Evolutionary conservation across 805 yeast genomes (phyloP).

Genomic region (Saturnispora kantuleensis): DNA sequence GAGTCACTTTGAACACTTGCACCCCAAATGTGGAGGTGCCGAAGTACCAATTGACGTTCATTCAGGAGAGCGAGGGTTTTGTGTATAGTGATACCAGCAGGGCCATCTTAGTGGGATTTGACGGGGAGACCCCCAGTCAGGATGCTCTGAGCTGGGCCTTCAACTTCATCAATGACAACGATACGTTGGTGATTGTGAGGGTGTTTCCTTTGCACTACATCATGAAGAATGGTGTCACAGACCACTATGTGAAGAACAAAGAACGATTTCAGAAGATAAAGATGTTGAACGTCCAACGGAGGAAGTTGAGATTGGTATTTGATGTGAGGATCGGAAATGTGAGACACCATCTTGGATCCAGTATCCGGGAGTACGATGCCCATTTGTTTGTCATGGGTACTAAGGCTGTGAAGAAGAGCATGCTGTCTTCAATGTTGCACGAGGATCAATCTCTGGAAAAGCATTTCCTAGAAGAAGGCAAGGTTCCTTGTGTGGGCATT

Average conservation of each 20-base stretch:
- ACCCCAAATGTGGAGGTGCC: conserved; percentile 23
- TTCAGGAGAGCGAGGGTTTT: conserved; percentile 29
- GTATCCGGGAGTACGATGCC: conserved; percentile 37
- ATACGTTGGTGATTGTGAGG: conserved; percentile 35
- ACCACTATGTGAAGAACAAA: conserved; percentile 29
- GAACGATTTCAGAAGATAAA: conserved; percentile 25
- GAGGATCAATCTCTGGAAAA: conserved; percentile 38
- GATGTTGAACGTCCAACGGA: conserved; percentile 26
- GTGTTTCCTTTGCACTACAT: conserved; percentile 29
- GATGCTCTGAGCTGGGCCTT: conserved; percentile 36
- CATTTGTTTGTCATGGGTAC: conserved; percentile 37
- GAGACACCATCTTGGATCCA: conserved; percentile 30
- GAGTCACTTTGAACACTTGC: conserved; percentile 35
- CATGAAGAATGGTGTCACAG: conserved; percentile 14
- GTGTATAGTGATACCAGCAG: conserved; percentile 26
- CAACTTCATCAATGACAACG: conserved; percentile 35
- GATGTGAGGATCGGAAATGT: conserved; percentile 37
- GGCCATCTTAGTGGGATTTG: conserved; percentile 36
- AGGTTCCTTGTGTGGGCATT: conserved; percentile 31
- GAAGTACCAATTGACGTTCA: conserved; percentile 29
- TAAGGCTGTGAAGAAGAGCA: conserved; percentile 28
- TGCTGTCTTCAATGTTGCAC: conserved; percentile 28
- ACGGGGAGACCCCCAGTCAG: conserved; percentile 31
- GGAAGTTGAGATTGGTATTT: conserved; percentile 32
- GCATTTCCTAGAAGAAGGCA: conserved; percentile 36